Base-by-base conservation (phyloP, 345 rosid genomes). In the Moricandia arvensis region DNA sequence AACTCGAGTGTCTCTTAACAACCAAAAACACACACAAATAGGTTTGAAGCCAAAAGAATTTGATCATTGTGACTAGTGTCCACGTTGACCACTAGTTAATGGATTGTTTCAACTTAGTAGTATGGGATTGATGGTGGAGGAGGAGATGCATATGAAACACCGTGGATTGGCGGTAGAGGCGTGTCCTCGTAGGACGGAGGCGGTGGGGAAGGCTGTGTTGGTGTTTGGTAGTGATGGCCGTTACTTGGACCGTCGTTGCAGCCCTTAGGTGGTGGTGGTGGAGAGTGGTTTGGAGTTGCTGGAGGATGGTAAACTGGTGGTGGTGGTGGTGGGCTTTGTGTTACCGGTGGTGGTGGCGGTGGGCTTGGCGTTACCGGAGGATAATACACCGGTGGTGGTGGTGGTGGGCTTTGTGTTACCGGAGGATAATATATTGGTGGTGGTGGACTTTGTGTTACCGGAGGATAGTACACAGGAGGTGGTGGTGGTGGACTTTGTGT, bases 91-190 rank as follows among this genome's bases (percentile, higher is more conserved):
- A 78, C 68, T 66, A 78, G 69, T 38, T 38, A 53, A 76, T 76
- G 70, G 54, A 49, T 75, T 38, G 72, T 68, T 47, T 68, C 0
- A 63, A 53, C 60, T 71, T 71, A 77, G 66, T 79, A 73, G 69
- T 79, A 79, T 67, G 82, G 82, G 71, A 73, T 68, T 67, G 75
- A 73, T 38, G 82, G 82, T 35, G 79, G 82, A 73, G 75, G 79
- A 53, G 79, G 82, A 38, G 82, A 73, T 0, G 70, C 75, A 17
- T 79, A 79, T n/a, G 82, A 73, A 61, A 79, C 75, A 59, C 79
- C 79, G 11, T 13, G 74, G 54, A 73, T 79, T 0, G 82, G 82
- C 1, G 82, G 79, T 38, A 79, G 82, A 30, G 82, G 82, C 12
- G 73, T 72, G 61, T 49, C 57, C 4, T 60, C 74, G 74, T 73